phyloP scores from a whole-genome alignment of 805 yeast genomes.

The Peterozyma xylosa region DNA sequence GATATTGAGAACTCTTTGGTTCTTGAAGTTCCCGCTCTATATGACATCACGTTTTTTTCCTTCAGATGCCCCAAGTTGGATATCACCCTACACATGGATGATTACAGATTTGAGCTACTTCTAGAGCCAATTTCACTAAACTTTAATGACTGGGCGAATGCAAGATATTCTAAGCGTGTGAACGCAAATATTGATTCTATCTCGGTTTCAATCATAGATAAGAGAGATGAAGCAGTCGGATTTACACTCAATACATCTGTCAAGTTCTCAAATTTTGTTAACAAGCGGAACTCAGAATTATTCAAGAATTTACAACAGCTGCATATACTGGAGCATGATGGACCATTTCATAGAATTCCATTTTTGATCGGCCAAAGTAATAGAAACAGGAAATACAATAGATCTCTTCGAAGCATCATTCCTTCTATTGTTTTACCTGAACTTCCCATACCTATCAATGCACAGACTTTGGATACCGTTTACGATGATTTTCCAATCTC shows the following conservation, averaged over 20 bases:
- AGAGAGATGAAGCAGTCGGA: constrained; percentile 8
- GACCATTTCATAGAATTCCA: constrained; percentile 74
- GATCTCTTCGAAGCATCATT: constrained; percentile 40
- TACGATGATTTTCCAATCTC: constrained; percentile 24
- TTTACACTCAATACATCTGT: constrained; percentile 45
- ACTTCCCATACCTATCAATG: constrained; percentile 51
- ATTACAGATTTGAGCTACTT: constrained; percentile 15
- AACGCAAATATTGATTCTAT: constrained; percentile 45
- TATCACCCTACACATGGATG: constrained; percentile 31
- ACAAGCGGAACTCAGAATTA: constrained; percentile 37
- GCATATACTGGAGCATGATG: constrained; percentile 67
- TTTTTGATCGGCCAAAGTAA: constrained; percentile 52
- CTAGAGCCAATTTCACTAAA: constrained; percentile 26
- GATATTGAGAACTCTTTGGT: constrained; percentile 75
- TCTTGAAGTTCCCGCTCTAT: constrained; percentile 43
- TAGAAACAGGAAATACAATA: constrained; percentile 40
- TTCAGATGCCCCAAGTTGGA: constrained; percentile 43
- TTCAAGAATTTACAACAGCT: constrained; percentile 49
- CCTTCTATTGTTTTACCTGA: constrained; percentile 61
- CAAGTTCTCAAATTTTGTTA: constrained; percentile 49
- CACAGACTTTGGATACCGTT: constrained; percentile 36
- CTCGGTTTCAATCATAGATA: constrained; percentile 20
- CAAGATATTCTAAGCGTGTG: constrained; percentile 49
- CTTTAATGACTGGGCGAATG: constrained; percentile 65
- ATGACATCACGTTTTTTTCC: constrained; percentile 64